Conservation (phyloP, 2,329 filamentous ascomycete species). For the Phaeomoniella chlamydospora region DNA sequence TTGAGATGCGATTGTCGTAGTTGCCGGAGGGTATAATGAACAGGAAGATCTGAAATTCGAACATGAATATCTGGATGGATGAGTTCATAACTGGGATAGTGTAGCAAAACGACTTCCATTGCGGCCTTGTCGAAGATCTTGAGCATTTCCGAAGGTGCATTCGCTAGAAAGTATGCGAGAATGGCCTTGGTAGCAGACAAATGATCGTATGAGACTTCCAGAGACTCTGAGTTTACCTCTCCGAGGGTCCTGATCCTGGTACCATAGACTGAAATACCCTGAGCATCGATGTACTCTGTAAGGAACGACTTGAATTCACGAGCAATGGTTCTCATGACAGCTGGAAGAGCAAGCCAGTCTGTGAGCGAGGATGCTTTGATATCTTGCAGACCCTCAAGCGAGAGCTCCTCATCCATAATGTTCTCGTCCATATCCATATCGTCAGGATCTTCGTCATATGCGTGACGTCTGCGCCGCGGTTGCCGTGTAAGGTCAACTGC, state of each 20-base stretch:
- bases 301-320: constrained; percentile 96
- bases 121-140: constrained; percentile 94
- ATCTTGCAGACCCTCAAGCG: constrained; percentile 78
- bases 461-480: constrained; percentile 68
- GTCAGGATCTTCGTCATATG: constrained; percentile 88
- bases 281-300: constrained; percentile 85
- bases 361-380: constrained; percentile 87
- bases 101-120: constrained; percentile 87
- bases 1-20: constrained; percentile 92
- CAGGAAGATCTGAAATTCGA: constrained; percentile 84
- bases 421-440: constrained; percentile 80
- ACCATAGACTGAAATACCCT: constrained; percentile 84
- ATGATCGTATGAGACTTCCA: constrained; percentile 93
- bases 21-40: constrained; percentile 89
- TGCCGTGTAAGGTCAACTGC: constrained; percentile 75
- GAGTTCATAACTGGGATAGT: constrained; percentile 94
- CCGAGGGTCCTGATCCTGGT: constrained; percentile 89
- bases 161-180: constrained; percentile 88
- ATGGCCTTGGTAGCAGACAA: constrained; percentile 82
- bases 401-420: constrained; percentile 90
- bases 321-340: constrained; percentile 84
- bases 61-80: constrained; percentile 98
- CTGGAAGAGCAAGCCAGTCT: constrained; percentile 84
- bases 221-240: constrained; percentile 88
- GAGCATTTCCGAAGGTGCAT: constrained; percentile 86